Conservation (phyloP, 768 basidiomycete species). For the Strobilomyces dryophilus region DNA sequence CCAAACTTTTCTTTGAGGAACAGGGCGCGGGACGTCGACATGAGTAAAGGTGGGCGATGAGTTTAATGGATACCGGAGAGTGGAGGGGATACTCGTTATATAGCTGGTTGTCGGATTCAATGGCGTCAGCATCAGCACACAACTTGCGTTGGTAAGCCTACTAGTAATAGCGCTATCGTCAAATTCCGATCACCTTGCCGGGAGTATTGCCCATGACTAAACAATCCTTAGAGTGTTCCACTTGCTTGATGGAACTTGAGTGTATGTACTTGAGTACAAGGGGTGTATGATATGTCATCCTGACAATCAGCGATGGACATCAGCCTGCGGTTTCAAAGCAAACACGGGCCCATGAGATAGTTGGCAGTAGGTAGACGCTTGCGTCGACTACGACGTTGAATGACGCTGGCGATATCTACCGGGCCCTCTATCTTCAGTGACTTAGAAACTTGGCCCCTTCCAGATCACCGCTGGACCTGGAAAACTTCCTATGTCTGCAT, state of each 20-base stretch:
- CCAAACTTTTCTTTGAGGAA: conserved; percentile 19
- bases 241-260: too few species aligned
- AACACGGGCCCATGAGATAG: not conserved
- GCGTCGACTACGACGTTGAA: too few species aligned
- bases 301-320: not conserved
- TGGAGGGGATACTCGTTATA: not conserved
- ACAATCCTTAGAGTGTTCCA: not conserved
- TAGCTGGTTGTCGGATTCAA: not conserved
- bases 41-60: not conserved
- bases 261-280: too few species aligned
- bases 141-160: not conserved
- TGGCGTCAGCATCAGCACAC: not conserved
- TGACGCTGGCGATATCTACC: too few species aligned
- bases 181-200: not conserved
- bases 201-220: not conserved
- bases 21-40: conserved; percentile 16
- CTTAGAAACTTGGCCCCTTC: too few species aligned
- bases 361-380: too few species aligned
- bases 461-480: too few species aligned
- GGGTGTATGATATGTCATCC: not conserved
- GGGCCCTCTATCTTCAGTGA: too few species aligned
- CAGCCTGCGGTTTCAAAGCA: not conserved
- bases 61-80: not conserved
- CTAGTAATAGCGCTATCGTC: not conserved
- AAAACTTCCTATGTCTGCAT: too few species aligned